These are phyloP conservation scores for Sarocladium strictum DNA, from an alignment of 2,329 filamentous ascomycete genomes.

Conservation along the genomic window DNA sequence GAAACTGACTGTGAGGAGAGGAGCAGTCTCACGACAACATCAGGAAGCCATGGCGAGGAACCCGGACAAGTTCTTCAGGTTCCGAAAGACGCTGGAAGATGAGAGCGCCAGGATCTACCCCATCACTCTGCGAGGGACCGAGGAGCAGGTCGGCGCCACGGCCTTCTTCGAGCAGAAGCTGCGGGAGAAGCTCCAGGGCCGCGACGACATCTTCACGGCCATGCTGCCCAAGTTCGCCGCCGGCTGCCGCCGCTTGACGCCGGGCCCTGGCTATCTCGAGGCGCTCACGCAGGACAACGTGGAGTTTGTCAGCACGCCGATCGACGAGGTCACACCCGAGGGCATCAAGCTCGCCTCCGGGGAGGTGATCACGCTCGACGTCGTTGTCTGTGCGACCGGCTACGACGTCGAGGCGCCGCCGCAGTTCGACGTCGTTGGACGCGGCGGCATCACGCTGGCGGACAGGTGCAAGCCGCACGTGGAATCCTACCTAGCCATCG, in stretches of 20 bases:
- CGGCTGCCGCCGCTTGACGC: conserved; percentile 18
- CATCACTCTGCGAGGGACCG: conserved; percentile 34
- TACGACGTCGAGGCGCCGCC: conserved; percentile 18
- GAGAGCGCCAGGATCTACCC: conserved; percentile 23
- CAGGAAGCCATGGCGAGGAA: no score
- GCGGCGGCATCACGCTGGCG: conserved; percentile 15
- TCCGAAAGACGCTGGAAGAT: conserved; percentile 13
- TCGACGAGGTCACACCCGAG: no score
- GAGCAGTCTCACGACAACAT: no score
- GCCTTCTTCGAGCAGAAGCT: conserved; percentile 23
- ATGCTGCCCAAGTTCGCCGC: conserved; percentile 16
- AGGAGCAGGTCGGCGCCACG: conserved; percentile 30
- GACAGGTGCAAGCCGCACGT: conserved; percentile 15
- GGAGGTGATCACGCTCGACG: conserved; percentile 17
- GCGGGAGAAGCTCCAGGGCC: no score
- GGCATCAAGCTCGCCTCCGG: no score
- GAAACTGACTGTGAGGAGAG: no score
- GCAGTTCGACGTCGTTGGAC: neutral
- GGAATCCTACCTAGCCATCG: conserved; percentile 18
- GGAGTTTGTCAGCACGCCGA: neutral
- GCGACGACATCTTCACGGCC: no score
- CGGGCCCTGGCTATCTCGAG: conserved; percentile 20
- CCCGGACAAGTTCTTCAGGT: neutral
- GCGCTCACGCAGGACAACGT: conserved; percentile 16
- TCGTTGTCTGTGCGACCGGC: conserved; percentile 29